Conservation (phyloP, 495 filamentous ascomycete species). For the Chaetomium tenue region DNA sequence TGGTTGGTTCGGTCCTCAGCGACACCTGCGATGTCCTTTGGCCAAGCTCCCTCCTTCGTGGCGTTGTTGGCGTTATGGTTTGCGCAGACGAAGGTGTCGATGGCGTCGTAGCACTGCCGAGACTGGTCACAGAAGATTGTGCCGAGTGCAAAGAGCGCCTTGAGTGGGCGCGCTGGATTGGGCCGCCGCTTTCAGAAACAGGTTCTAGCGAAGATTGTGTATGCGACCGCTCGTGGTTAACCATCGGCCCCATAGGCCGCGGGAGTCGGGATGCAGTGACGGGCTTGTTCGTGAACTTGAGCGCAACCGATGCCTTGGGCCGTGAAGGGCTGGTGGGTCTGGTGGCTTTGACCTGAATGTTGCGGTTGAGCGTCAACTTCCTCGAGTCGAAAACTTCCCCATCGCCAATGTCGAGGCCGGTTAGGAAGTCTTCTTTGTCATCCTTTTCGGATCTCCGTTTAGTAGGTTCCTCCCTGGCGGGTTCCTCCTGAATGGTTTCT, state of each 20-base stretch:
- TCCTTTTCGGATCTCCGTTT: constrained; percentile 28
- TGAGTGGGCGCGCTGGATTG: constrained; percentile 52
- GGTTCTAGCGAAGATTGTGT: constrained; percentile 80
- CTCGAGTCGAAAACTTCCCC: constrained; percentile 74
- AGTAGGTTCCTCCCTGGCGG: neutral
- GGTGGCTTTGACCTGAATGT: constrained; percentile 78
- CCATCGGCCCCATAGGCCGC: constrained; percentile 56
- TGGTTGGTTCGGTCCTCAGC: constrained; percentile 58
- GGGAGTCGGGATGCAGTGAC: constrained; percentile 53
- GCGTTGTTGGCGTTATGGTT: constrained; percentile 56
- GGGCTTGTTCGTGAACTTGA: constrained; percentile 84
- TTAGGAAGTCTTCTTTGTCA: constrained; percentile 78
- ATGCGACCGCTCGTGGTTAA: constrained; percentile 61
- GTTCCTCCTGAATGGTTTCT: constrained; percentile 33
- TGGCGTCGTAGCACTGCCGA: constrained; percentile 49
- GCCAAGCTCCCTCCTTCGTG: constrained; percentile 58
- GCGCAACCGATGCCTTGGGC: constrained; percentile 72
- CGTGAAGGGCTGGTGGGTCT: constrained; percentile 62
- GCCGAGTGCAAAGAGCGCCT: constrained; percentile 62
- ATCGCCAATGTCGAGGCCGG: constrained; percentile 82
- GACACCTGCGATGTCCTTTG: constrained; percentile 55
- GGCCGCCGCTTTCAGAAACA: constrained; percentile 85
- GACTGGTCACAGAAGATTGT: constrained; percentile 60
- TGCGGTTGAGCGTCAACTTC: constrained; percentile 86
- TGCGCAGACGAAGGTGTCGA: constrained; percentile 56